Evolutionary conservation across 129 eudicot genomes (phyloP), one percentile per base, ranked within the genome.

Genomic region (Chrysanthemum seticuspe): DNA sequence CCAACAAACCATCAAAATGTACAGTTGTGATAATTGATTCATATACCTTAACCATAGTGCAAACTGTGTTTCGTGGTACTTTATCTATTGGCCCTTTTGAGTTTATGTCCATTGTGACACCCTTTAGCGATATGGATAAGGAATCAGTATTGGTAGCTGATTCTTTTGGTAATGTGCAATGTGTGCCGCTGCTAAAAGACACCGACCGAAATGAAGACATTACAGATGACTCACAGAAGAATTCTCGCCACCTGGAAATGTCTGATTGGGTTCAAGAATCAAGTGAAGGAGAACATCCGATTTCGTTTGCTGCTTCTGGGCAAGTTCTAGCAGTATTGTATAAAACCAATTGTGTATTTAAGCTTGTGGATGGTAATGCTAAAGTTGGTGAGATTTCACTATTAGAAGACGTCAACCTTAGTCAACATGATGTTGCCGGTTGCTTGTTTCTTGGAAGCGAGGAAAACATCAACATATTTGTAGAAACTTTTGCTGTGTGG

Each of bases 11-110:
- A 25, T 75, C 88, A 11, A 91, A 81, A 77, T 86, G 91, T 76
- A 81, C 95, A 11, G 82, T 95, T 78, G 86, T 88, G 47, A 80
- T 95, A 57, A 81, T 95, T 48, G 99, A 95, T 83, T 88, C 97
- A 5, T 95, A 80, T 80, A 84, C 91, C 23, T 83, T 95, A 67
- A 72, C 88, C 51, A 84, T 88, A 50, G 95, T 89, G 75, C 96
- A 95, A 74, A 91, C 94, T 6, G 85, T 95, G 71, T 85, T 90
- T 76, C 97, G 87, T 78, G 96, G 97, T 40, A 83, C 82, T 74
- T 75, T 87, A 59, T 82, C 86, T 27, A 81, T 87, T 61, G 99
- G 95, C 64, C 87, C 89, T 5, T 83, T 88, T 68, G 88, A 79
- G 81, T 91, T 85, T 84, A 86, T 91, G 96, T 78, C 94, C 13